Base-by-base conservation (phyloP, 108 stramenopile species). In the Nitzschia palea region DNA sequence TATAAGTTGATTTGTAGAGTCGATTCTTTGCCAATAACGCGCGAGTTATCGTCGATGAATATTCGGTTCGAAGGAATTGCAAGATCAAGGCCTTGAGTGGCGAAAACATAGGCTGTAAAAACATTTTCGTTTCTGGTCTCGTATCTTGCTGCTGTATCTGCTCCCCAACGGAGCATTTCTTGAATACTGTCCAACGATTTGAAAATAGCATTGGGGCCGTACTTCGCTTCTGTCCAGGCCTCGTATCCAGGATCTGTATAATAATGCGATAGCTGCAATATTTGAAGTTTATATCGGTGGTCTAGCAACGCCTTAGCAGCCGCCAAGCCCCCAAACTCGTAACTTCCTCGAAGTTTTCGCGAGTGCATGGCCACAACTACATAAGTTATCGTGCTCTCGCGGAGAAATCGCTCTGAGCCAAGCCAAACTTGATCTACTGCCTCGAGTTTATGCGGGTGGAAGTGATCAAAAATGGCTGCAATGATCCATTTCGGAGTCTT, bases 41-140 rank as follows among this genome's bases (percentile, higher is more conserved):
- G 52, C 60, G 33, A 43, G 47, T 20, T 48, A 20, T 48, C n/a
- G 18, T 48, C 47, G 15, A 48, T 18, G 47, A 48, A 48, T 5
- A 34, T n/a, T 18, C 47, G 47, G n/a, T 18, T 48, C 18, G 79
- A 55, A 15, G 83, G 83, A 47, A 84, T 84, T 4, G 83, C 83
- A n/a, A 84, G 55, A 59, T 84, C 83, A 23, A 84, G 70, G 28
- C 83, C 83, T 73, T 84, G 83, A 28, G 83, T 84, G 10, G 80
- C 80, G 70, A 84, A 84, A 23, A 84, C 36, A 12, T 76, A 73
- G 0, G 74, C 73, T 27, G 50, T 62, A 27, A 51, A 65, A 9
- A 54, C 34, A 53, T 44, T 31, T 55, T 51, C 17, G 14, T 31
- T 25, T 37, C 65, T 58, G 30, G 55, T 18, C 15, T 20, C n/a